Evolutionary conservation across 1,284 basidiomycete species (phyloP).

Genomic region (Porodaedalea pini): DNA sequence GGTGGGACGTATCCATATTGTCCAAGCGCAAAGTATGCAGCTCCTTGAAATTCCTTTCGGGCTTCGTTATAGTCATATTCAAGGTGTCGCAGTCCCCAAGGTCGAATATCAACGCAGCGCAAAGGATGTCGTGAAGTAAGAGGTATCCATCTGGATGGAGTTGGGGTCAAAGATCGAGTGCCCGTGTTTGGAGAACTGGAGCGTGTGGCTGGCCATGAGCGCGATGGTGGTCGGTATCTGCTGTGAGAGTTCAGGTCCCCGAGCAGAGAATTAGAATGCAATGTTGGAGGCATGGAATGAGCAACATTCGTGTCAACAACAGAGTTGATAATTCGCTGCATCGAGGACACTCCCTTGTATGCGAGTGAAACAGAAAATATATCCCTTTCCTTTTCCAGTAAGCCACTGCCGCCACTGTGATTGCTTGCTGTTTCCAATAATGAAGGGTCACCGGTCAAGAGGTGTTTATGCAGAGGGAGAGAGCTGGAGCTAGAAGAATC

Average conservation of each 20-base stretch:
- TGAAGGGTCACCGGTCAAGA: not conserved
- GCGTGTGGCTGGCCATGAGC: constrained; percentile 6
- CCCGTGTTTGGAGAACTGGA: constrained; percentile 4
- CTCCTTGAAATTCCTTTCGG: constrained; percentile 17
- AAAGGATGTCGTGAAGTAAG: constrained; percentile 13
- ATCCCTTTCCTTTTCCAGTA: not conserved
- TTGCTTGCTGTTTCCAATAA: not conserved
- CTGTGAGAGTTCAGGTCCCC: not conserved
- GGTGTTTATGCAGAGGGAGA: not conserved
- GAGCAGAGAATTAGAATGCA: constrained; percentile 1
- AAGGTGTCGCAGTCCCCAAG: constrained; percentile 17
- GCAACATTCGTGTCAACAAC: constrained; percentile 14
- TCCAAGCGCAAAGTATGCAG: constrained; percentile 19
- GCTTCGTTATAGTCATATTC: constrained; percentile 20
- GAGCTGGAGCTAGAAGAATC: not conserved
- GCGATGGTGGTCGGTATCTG: constrained; percentile 6
- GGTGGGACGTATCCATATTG: constrained; percentile 18
- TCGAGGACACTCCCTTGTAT: constrained; percentile 8
- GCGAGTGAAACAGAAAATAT: not conserved
- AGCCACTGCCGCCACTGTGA: constrained; percentile 2
- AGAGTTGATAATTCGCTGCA: constrained; percentile 13
- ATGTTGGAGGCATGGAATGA: constrained; percentile 9
- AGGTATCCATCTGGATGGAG: constrained; percentile 12
- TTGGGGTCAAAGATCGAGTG: not conserved
- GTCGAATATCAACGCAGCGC: constrained; percentile 16